Base-by-base conservation (phyloP, 176 grass and related monocot species). In the Cenchrus purpureus region DNA sequence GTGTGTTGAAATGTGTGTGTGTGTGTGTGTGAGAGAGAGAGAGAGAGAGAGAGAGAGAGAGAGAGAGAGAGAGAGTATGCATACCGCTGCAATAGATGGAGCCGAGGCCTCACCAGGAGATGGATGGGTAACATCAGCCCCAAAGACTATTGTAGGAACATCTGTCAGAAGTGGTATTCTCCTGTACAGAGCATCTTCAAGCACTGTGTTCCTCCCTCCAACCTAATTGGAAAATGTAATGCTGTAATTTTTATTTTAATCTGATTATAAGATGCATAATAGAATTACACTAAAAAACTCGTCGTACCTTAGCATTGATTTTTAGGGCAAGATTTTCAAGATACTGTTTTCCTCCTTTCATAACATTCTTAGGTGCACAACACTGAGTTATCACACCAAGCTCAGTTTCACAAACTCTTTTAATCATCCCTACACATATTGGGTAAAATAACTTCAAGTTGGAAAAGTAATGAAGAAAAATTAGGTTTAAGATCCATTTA, bases 261-360 rank as follows among this genome's bases (percentile, higher is more conserved):
- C 52, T 42, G 5, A 56, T 76, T 57, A 57, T 57, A 12, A 40
- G 54, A 16, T 74, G 31, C 9, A 40, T 20, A 57, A 20, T 34
- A 55, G 53, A 28, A 56, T 17, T 6, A 0, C 13, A 34, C 4
- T 55, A 10, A 8, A 54, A 54, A 74, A 76, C 11, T 1, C 9
- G 20, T 46, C 13, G 15, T 79, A 98, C 93, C 96, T 98, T 98
- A 22, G 91, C 88, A 28, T 98, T 98, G 59, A 98, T 98, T 91
- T 98, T 98, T 52, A 95, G 65, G 50, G 91, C 86, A 42, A 94
- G 82, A 83, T 98, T 95, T 88, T 93, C 77, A 52, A 93, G 83
- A 73, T 83, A 95, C 14, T 93, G 84, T 28, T 85, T 82, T 7
- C 65, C 89, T 69, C 88, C 88, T 79, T 88, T 95, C 13, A 61